These are phyloP conservation scores for Leptographium lundbergii DNA, from an alignment of 2,329 filamentous ascomycete species.

Conservation along the genomic window DNA sequence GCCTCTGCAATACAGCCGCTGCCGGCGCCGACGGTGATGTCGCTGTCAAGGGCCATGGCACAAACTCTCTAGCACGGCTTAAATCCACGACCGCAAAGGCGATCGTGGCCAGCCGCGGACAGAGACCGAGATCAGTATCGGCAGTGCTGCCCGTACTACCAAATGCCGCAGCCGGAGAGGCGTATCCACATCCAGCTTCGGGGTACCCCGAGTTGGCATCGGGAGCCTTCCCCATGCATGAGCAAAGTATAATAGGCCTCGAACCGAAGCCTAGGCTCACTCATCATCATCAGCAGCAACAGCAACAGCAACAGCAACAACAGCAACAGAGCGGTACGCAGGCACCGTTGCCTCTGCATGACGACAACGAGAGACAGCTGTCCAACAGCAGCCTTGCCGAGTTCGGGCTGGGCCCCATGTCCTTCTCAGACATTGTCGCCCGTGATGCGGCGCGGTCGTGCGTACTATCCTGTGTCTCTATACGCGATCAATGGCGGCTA, in stretches of 20 bases:
- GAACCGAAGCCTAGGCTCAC: not conserved
- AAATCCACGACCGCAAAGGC: not conserved
- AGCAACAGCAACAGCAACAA: not conserved
- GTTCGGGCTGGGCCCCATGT: constrained; percentile 4
- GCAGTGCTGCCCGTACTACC: not conserved
- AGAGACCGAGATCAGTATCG: not conserved
- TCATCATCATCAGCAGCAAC: not conserved
- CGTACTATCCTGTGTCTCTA: constrained; percentile 3
- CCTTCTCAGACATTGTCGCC: constrained; percentile 23
- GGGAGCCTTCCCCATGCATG: not conserved
- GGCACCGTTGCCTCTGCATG: not conserved
- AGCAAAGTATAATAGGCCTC: not conserved
- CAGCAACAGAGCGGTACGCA: not conserved
- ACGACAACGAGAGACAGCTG: not conserved
- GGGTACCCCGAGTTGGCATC: not conserved
- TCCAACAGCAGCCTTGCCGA: not conserved
- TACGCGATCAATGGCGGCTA: not conserved
- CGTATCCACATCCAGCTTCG: not conserved
- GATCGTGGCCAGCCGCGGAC: not conserved
- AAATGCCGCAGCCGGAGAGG: not conserved
- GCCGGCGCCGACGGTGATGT: not conserved
- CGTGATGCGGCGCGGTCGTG: constrained; percentile 23
- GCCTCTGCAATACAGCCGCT: not conserved
- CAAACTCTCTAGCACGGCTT: not conserved
- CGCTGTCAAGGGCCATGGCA: not conserved